A percentile compares a stretch with the other conserved stretches of the same genome.
Conservation (phyloP, 495 filamentous ascomycete species). For the Lophiotrema nucula region DNA sequence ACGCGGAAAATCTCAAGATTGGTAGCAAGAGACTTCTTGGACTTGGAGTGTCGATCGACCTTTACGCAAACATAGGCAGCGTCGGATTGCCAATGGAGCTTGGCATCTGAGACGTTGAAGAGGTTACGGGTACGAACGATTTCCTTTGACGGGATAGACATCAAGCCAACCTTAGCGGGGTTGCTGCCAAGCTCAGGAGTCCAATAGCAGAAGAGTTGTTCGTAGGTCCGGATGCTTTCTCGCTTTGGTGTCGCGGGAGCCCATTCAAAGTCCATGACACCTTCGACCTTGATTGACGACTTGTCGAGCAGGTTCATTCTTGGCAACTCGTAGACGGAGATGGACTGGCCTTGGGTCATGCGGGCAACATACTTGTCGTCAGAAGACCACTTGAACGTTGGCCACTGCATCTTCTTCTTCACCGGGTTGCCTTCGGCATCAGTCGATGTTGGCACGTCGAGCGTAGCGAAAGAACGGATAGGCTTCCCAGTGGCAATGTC, state of each 20-base stretch:
- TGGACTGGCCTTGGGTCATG: slow-evolving; percentile 80
- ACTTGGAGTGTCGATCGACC: slow-evolving; percentile 97
- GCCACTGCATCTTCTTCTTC: slow-evolving; percentile 94
- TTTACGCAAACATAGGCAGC: slow-evolving; percentile 94
- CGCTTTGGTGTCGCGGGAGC: slow-evolving; percentile 75
- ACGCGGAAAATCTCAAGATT: slow-evolving; percentile 98
- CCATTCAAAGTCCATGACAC: slow-evolving; percentile 97
- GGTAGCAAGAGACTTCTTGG: slow-evolving; percentile 94
- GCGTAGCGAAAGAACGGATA: slow-evolving; percentile 84
- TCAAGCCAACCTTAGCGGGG: slow-evolving; percentile 93
- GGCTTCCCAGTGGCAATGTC: slow-evolving; percentile 88
- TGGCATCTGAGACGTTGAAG: slow-evolving; percentile 95
- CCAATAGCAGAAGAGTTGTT: slow-evolving; percentile 98
- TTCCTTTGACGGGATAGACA: slow-evolving; percentile 93
- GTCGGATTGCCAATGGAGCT: slow-evolving; percentile 96
- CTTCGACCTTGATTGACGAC: slow-evolving; percentile 89
- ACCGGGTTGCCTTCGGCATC: slow-evolving; percentile 64
- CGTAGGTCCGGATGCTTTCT: slow-evolving; percentile 81
- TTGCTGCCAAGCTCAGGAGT: slow-evolving; percentile 97
- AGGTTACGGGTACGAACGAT: slow-evolving; percentile 91
- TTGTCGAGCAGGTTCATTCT: slow-evolving; percentile 88
- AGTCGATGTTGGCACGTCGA: slow-evolving; percentile 65
- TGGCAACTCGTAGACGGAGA: slow-evolving; percentile 92
- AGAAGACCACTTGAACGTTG: slow-evolving; percentile 97
- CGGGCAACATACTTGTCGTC: slow-evolving; percentile 96